Percentiles rank a stretch among this genome's conserved stretches.
Conservation (phyloP, 1,139 yeast genomes). For the Saccharomyces hybrid region DNA sequence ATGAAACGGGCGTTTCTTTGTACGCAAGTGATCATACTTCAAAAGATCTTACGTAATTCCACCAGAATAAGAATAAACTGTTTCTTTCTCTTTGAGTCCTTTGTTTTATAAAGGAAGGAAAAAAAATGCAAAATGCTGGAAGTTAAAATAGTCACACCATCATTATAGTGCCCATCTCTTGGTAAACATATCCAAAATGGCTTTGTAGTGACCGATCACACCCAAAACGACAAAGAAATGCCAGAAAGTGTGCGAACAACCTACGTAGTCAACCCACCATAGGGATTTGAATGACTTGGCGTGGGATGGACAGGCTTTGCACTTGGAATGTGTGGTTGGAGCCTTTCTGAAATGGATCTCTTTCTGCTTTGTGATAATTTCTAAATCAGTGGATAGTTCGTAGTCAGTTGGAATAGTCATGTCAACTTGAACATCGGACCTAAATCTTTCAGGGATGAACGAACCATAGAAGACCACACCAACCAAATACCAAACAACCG, state of each 20-base stretch:
- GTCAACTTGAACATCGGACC: slow-evolving; percentile 47
- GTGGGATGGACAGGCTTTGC: slow-evolving; percentile 1
- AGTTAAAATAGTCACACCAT: background rate
- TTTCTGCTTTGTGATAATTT: slow-evolving; percentile 28
- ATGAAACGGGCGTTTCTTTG: background rate
- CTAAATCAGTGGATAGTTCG: slow-evolving; percentile 26
- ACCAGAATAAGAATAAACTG: background rate
- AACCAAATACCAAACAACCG: slow-evolving; percentile 58
- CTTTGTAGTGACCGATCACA: slow-evolving; percentile 74
- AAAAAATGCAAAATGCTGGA: background rate
- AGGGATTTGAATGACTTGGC: slow-evolving; percentile 50
- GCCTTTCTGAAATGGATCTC: slow-evolving; percentile 47
- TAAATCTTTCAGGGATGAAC: slow-evolving; percentile 82
- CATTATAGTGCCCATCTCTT: slow-evolving; percentile 23
- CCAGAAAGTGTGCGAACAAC: slow-evolving; percentile 87
- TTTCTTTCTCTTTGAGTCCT: background rate
- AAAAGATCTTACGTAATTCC: background rate
- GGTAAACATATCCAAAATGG: slow-evolving; percentile 62
- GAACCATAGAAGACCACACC: slow-evolving; percentile 89
- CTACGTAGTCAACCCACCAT: slow-evolving; percentile 79
- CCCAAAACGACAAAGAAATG: slow-evolving; percentile 87
- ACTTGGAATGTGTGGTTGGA: slow-evolving; percentile 33
- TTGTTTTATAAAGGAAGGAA: background rate
- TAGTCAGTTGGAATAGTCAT: slow-evolving; percentile 31
- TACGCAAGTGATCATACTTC: background rate